Conservation (phyloP, 164 flowering plant genomes). For the Buxus sempervirens region DNA sequence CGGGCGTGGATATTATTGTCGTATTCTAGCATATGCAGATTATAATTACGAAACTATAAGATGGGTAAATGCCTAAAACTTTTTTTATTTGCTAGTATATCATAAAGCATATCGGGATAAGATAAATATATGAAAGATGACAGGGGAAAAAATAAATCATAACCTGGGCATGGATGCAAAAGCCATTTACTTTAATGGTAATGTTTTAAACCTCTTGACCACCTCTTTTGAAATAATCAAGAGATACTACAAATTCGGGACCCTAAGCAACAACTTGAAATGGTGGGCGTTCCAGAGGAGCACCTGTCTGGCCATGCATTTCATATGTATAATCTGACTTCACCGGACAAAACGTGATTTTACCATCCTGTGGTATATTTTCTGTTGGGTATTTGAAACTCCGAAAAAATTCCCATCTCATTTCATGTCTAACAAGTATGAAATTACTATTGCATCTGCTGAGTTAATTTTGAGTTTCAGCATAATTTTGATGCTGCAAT, state of each 20-base stretch:
- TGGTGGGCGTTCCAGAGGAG: conserved; percentile 97
- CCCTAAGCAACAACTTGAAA: conserved; percentile 63
- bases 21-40: too few relatives aligned
- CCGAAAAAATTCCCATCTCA: background rate
- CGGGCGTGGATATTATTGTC: too few relatives aligned
- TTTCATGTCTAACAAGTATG: conserved; percentile 1
- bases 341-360: conserved; percentile 82
- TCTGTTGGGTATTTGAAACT: background rate
- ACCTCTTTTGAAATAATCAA: background rate
- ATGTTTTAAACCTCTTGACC: background rate
- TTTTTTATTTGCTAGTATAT: too few relatives aligned
- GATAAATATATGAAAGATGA: too few relatives aligned
- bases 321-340: conserved; percentile 81
- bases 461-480: conserved; percentile 95
- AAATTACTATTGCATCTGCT: conserved; percentile 19
- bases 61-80: too few relatives aligned
- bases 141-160: too few relatives aligned
- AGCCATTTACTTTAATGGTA: background rate
- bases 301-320: conserved; percentile 83
- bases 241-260: conserved; percentile 81
- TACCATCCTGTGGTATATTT: background rate
- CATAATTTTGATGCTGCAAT: conserved; percentile 93
- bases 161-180: too few relatives aligned
- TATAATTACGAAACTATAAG: too few relatives aligned
- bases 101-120: too few relatives aligned